Percentiles rank a stretch among this genome's conserved stretches.
These are phyloP conservation scores for Daldinia decipiens DNA, from an alignment of 495 filamentous ascomycete species.

Conservation along the genomic window DNA sequence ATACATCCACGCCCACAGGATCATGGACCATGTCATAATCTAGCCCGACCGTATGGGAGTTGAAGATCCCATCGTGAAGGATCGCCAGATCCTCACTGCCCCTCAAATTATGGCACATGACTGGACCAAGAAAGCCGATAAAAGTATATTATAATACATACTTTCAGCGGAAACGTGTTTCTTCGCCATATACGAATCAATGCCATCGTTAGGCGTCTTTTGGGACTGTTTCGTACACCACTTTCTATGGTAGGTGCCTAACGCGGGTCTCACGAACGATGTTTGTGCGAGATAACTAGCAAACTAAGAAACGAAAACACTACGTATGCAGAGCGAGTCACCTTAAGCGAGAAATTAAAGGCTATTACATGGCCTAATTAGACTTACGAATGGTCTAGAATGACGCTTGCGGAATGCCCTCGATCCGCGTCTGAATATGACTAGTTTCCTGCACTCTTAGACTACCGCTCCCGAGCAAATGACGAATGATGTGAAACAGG, in stretches of 20 bases:
- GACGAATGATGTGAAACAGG: conserved; percentile 14
- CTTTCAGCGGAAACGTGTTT: conserved; percentile 26
- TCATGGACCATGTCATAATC: neutral
- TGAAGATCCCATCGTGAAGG: conserved; percentile 27
- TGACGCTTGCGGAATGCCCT: conserved; percentile 7
- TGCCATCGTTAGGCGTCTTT: too few relatives aligned
- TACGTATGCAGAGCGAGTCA: conserved; percentile 23
- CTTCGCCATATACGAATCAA: conserved; percentile 1
- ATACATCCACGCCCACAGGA: conserved; percentile 13
- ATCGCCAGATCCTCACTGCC: conserved; percentile 30
- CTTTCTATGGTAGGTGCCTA: neutral
- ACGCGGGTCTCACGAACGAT: neutral
- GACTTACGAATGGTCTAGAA: conserved; percentile 31
- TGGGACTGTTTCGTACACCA: neutral
- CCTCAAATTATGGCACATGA: conserved; percentile 16
- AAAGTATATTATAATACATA: conserved; percentile 3
- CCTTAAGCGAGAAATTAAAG: conserved; percentile 9
- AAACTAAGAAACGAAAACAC: conserved; percentile 8
- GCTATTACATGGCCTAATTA: conserved; percentile 6
- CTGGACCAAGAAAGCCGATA: neutral
- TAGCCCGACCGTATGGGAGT: conserved; percentile 9
- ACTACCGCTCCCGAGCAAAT: conserved; percentile 8
- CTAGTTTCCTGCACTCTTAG: conserved; percentile 8
- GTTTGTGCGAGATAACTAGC: conserved; percentile 20
- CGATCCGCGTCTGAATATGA: neutral